phyloP scores from a whole-genome alignment of 306 rosid genomes.

The Senna siamea region DNA sequence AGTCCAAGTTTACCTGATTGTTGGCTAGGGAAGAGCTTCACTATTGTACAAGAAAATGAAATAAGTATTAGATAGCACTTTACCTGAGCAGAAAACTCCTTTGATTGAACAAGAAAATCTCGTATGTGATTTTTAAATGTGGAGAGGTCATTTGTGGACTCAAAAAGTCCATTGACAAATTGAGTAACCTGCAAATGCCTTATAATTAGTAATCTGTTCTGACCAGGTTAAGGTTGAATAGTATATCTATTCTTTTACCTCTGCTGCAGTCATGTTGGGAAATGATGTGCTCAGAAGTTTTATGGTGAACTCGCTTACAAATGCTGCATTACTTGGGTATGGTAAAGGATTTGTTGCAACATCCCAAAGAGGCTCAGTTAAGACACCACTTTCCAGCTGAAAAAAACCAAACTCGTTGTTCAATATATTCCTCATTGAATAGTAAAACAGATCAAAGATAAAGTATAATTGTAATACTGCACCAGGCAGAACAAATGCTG shows the following conservation, averaged over 20 bases:
- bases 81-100: slow-evolving; percentile 99
- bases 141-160: slow-evolving; percentile 76
- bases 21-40: background rate
- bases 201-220: slow-evolving; percentile 28
- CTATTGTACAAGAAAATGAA: slow-evolving; percentile 8
- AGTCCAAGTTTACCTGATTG: too few relatives aligned
- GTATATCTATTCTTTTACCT: slow-evolving; percentile 55
- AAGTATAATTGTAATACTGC: slow-evolving; percentile 31
- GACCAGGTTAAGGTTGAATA: slow-evolving; percentile 7
- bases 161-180: slow-evolving; percentile 87
- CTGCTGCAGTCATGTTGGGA: slow-evolving; percentile 93
- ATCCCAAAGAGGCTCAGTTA: slow-evolving; percentile 97
- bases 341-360: slow-evolving; percentile 60
- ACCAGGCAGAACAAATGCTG: slow-evolving; percentile 97
- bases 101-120: slow-evolving; percentile 92
- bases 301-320: slow-evolving; percentile 86
- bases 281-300: slow-evolving; percentile 89
- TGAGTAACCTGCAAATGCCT: slow-evolving; percentile 73
- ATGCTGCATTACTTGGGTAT: slow-evolving; percentile 71
- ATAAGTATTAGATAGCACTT: background rate
- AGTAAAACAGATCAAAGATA: background rate
- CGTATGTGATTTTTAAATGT: slow-evolving; percentile 81
- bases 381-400: slow-evolving; percentile 78
- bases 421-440: background rate
- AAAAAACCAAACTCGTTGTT: slow-evolving; percentile 19